Conservation (phyloP, 2,329 filamentous ascomycete genomes). For the Pseudogymnoascus sp. region DNA sequence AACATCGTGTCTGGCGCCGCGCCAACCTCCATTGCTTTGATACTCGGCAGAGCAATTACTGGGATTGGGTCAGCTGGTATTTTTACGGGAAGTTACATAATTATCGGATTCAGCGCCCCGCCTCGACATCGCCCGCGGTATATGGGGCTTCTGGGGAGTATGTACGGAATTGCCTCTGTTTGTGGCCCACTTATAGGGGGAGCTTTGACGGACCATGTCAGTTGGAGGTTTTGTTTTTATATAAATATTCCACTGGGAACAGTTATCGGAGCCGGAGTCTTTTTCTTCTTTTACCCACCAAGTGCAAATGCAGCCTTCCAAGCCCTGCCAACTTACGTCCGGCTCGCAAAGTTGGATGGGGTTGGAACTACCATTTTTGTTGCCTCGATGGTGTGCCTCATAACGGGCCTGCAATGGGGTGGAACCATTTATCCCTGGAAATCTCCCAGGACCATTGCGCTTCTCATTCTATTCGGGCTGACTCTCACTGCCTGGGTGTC, state of each 20-base stretch:
- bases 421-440: conserved; percentile 40
- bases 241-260: conserved; percentile 38
- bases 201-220: conserved; percentile 34
- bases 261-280: conserved; percentile 29
- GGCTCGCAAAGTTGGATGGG: conserved; percentile 42
- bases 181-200: conserved; percentile 34
- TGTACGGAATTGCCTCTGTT: conserved; percentile 25
- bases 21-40: conserved; percentile 28
- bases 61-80: conserved; percentile 28
- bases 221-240: conserved; percentile 31
- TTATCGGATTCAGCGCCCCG: conserved; percentile 25
- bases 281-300: conserved; percentile 36
- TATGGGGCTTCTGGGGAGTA: conserved; percentile 21
- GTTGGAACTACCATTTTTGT: conserved; percentile 29
- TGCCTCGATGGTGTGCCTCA: conserved; percentile 32
- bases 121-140: conserved; percentile 20
- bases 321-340: conserved; percentile 36
- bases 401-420: conserved; percentile 30
- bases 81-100: conserved; percentile 28
- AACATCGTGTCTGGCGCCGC: conserved; percentile 28
- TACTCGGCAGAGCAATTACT: conserved; percentile 29
- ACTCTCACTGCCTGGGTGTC: conserved; percentile 16
- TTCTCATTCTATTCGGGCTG: conserved; percentile 27
- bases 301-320: conserved; percentile 30
- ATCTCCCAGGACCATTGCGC: conserved; percentile 29